Percentiles rank a stretch among this genome's conserved stretches.
These are phyloP conservation scores for Rhizopogon vinicolor DNA, from an alignment of 768 basidiomycete genomes.

Conservation along the genomic window DNA sequence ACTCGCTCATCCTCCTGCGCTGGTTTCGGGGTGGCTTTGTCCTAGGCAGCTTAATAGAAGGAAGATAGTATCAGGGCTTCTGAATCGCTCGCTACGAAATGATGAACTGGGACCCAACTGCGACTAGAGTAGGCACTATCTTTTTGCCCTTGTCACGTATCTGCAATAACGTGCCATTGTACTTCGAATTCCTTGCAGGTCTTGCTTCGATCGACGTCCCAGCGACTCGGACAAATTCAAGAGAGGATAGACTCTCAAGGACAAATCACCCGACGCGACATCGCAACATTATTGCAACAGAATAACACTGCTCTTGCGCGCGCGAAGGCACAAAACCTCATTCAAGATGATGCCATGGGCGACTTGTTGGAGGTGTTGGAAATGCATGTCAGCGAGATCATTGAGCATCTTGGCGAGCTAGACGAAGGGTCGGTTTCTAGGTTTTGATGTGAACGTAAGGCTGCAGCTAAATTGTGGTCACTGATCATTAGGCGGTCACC, in stretches of 20 bases:
- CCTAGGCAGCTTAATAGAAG: too few species aligned
- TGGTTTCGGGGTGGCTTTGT: background rate
- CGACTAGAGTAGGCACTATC: slow-evolving; percentile 23
- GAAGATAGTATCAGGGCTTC: too few species aligned
- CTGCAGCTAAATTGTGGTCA: slow-evolving; percentile 1
- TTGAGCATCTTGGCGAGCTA: slow-evolving; percentile 55
- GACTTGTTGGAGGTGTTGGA: slow-evolving; percentile 64
- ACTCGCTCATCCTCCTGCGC: background rate
- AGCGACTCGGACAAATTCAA: slow-evolving; percentile 65
- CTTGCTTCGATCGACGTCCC: slow-evolving; percentile 58
- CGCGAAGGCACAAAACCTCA: slow-evolving; percentile 65
- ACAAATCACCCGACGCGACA: slow-evolving; percentile 59
- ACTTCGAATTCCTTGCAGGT: slow-evolving; percentile 32
- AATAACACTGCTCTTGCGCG: slow-evolving; percentile 60
- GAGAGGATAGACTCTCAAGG: slow-evolving; percentile 64
- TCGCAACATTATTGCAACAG: slow-evolving; percentile 60
- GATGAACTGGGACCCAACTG: slow-evolving; percentile 25
- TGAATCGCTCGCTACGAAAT: slow-evolving; percentile 6
- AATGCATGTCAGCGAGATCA: slow-evolving; percentile 58
- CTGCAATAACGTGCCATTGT: background rate
- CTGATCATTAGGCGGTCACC: slow-evolving; percentile 29
- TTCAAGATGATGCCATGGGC: slow-evolving; percentile 56
- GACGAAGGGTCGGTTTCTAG: slow-evolving; percentile 37
- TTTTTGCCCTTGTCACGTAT: background rate
- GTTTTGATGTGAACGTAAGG: background rate